Evolutionary conservation across 75 land plant genomes (phyloP), one percentile per base, ranked within the genome.

Genomic region (Sequoiadendron giganteum): DNA sequence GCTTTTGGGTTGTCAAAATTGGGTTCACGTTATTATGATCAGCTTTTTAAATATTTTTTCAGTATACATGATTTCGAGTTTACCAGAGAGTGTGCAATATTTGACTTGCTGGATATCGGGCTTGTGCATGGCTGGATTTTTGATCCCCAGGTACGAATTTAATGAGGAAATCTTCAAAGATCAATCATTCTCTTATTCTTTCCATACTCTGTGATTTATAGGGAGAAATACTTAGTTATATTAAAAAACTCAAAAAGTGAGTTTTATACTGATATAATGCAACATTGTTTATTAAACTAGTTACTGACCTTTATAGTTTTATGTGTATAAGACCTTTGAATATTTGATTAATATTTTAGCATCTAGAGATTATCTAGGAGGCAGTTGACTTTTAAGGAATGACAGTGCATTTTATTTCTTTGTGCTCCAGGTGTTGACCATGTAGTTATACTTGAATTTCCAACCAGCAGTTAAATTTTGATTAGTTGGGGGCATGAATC

Each of bases 51-150:
- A 47, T 8, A 39, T 79, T 11, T 89, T 70, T 94, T 88, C 94
- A 98, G 99, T 75, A 95, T 98, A 77, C 95, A 94, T 91, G 99
- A 98, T 89, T 97, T 98, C 90, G 99, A 97, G 87, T 95, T 97
- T 86, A 97, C 99, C 30, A 92, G 92, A 52, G 99, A 97, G 70
- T 95, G 99, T 89, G 94, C 96, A 8, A 95, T 98, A 86, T 98
- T 97, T 92, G 99, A 97, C 90, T 93, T 98, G 49, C 92, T 98
- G 43, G 97, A 95, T 54, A 97, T 98, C 88, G 95, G 94, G 55
- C 93, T 98, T 13, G 96, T 92, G 86, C 99, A 98, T 93, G 99
- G 99, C 38, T 98, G 99, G 99, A 94, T 98, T 68, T 94, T 93
- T 93, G 99, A 98, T 91, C 97, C 99, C n/a, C 97, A 98, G 99